These are phyloP conservation scores for Maudiozyma pseudohumilis DNA, from an alignment of 805 yeast genomes.

Conservation along the genomic window DNA sequence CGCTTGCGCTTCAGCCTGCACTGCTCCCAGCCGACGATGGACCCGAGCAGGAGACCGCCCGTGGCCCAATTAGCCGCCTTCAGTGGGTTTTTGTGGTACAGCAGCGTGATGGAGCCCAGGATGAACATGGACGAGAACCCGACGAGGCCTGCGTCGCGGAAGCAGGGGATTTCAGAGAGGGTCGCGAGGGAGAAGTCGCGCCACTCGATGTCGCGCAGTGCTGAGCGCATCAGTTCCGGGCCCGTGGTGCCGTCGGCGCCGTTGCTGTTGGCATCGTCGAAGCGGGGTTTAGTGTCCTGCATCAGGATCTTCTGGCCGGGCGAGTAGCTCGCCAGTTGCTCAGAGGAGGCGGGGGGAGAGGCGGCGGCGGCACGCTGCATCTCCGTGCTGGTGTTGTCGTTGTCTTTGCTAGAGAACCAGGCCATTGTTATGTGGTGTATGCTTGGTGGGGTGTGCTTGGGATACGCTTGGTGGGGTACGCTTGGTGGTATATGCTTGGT, in stretches of 20 bases:
- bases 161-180: conserved; percentile 59
- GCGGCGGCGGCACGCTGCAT: too few species aligned
- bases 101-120: conserved; percentile 53
- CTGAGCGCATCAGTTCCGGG: conserved; percentile 30
- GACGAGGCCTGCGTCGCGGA: conserved; percentile 66
- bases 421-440: conserved; percentile 3
- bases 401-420: conserved; percentile 1
- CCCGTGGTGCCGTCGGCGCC: conserved; percentile 8
- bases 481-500: too few species aligned
- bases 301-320: conserved; percentile 30
- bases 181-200: conserved; percentile 45
- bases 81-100: conserved; percentile 52
- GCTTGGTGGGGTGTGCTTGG: too few species aligned
- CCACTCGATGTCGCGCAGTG: conserved; percentile 34
- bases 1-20: conserved; percentile 65
- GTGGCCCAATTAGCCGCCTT: conserved; percentile 74
- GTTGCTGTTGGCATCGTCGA: conserved; percentile 18
- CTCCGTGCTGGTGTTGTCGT: not conserved
- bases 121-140: conserved; percentile 57
- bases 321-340: conserved; percentile 16
- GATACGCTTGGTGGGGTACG: too few species aligned
- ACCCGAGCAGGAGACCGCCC: conserved; percentile 70
- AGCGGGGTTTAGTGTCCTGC: conserved; percentile 34
- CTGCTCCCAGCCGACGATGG: conserved; percentile 86
- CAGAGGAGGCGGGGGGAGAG: too few species aligned